Conservation (phyloP, 768 basidiomycete genomes). For the Dentipellis sp. region DNA sequence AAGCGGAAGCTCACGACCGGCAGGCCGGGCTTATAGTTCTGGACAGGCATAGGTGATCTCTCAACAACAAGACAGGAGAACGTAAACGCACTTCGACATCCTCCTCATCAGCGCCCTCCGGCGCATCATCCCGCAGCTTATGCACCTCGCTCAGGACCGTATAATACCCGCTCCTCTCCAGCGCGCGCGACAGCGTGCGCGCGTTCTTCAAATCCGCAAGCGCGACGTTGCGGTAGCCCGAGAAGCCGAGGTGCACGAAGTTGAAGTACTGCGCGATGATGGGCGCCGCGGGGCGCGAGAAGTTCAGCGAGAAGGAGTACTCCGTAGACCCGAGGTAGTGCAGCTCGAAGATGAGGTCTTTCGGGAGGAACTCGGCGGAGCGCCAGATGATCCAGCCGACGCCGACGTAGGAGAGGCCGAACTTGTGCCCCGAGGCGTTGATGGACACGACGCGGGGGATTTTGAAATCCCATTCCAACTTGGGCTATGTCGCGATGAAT, state of each 20-base stretch:
- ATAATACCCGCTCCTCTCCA: constrained; percentile 46
- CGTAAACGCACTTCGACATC: constrained; percentile 17
- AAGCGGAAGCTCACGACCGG: constrained; percentile 48
- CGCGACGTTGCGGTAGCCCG: constrained; percentile 41
- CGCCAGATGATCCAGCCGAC: constrained; percentile 62
- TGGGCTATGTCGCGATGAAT: constrained; percentile 21
- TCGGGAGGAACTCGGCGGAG: constrained; percentile 44
- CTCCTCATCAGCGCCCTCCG: constrained; percentile 34
- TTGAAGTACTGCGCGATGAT: constrained; percentile 58
- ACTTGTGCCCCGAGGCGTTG: constrained; percentile 53
- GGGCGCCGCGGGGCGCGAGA: constrained; percentile 51
- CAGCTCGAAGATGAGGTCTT: constrained; percentile 60
- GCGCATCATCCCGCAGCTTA: constrained; percentile 24
- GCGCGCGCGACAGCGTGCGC: constrained; percentile 49
- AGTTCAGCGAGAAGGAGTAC: constrained; percentile 65
- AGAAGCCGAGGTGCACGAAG: constrained; percentile 50
- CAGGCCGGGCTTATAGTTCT: constrained; percentile 39
- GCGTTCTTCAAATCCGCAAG: constrained; percentile 47
- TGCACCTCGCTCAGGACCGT: constrained; percentile 49
- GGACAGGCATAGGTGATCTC: constrained; percentile 15
- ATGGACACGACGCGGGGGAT: constrained; percentile 53
- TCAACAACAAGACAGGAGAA: neutral
- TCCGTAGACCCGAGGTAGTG: constrained; percentile 49
- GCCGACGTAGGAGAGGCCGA: constrained; percentile 44
- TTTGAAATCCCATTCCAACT: constrained; percentile 49